phyloP scores from a whole-genome alignment of 2,329 filamentous ascomycete genomes.

The Ceratocystis variospora region DNA sequence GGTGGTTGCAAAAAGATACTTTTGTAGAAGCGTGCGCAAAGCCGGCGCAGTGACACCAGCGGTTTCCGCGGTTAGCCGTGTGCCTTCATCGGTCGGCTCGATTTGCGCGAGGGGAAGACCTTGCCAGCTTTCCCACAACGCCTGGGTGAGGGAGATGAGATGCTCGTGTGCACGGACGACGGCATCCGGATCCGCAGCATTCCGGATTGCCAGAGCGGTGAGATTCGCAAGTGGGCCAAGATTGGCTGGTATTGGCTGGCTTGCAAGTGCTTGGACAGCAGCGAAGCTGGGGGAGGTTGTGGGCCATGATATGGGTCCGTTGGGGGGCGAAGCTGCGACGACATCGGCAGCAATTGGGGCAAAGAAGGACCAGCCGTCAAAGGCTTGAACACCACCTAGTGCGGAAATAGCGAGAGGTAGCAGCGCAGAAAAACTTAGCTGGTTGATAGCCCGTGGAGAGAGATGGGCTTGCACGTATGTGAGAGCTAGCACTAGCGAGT shows the following conservation, averaged over 20 bases:
- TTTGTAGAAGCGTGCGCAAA: slow-evolving; percentile 63
- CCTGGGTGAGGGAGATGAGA: slow-evolving; percentile 52
- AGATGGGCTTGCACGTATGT: slow-evolving; percentile 65
- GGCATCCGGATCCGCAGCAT: slow-evolving; percentile 32
- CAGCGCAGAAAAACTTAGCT: slow-evolving; percentile 53
- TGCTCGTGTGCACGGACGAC: slow-evolving; percentile 45
- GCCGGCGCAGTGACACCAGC: slow-evolving; percentile 51
- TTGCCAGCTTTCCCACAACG: slow-evolving; percentile 58
- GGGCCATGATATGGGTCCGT: slow-evolving; percentile 51
- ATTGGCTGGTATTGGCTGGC: slow-evolving; percentile 47
- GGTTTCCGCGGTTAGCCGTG: slow-evolving; percentile 51
- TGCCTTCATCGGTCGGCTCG: slow-evolving; percentile 51
- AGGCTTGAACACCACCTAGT: slow-evolving; percentile 57
- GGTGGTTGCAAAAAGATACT: slow-evolving; percentile 60
- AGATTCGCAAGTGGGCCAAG: slow-evolving; percentile 55
- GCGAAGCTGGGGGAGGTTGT: slow-evolving; percentile 45
- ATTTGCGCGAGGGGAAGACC: slow-evolving; percentile 59
- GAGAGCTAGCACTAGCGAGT: slow-evolving; percentile 53
- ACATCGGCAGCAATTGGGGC: slow-evolving; percentile 37
- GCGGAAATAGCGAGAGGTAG: slow-evolving; percentile 56
- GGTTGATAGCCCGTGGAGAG: slow-evolving; percentile 42
- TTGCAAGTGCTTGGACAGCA: slow-evolving; percentile 43
- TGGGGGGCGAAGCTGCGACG: slow-evolving; percentile 20
- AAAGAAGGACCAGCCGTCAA: slow-evolving; percentile 64
- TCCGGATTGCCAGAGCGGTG: slow-evolving; percentile 48